Conservation (phyloP, 2,329 filamentous ascomycete genomes). For the Colletotrichum australisinense region DNA sequence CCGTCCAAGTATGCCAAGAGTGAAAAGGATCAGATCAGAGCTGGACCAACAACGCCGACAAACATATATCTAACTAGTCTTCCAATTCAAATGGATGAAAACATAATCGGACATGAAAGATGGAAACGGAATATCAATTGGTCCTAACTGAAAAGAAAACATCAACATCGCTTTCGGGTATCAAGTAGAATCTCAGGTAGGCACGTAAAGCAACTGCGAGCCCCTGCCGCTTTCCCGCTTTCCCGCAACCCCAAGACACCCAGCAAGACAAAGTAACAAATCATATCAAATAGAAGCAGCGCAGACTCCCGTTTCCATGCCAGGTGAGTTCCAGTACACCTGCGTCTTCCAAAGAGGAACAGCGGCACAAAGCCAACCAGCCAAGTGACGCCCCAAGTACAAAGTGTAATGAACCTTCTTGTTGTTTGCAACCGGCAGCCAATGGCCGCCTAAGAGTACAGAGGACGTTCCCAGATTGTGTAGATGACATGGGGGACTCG, state of each 20-base stretch:
- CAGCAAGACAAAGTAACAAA: constrained; percentile 24
- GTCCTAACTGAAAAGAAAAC: constrained; percentile 27
- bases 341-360: background rate
- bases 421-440: background rate
- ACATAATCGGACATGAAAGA: background rate
- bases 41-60: no score
- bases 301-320: constrained; percentile 16
- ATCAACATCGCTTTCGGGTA: constrained; percentile 34
- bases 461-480: constrained; percentile 36
- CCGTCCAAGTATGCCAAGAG: constrained; percentile 48
- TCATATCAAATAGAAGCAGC: constrained; percentile 24
- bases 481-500: constrained; percentile 38
- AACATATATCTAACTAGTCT: background rate
- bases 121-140: constrained; percentile 22
- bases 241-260: constrained; percentile 29
- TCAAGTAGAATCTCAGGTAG: constrained; percentile 30
- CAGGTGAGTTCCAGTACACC: background rate
- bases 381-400: background rate
- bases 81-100: constrained; percentile 7
- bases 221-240: constrained; percentile 6
- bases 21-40: constrained; percentile 42
- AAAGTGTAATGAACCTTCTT: background rate
- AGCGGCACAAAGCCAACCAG: background rate
- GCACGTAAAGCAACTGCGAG: constrained; percentile 18
- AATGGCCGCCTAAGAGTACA: constrained; percentile 20